Percentiles rank a stretch among this genome's conserved stretches.
These are phyloP conservation scores for Melampsora abietis-canadensis DNA, from an alignment of 1,284 basidiomycete genomes.

Conservation along the genomic window DNA sequence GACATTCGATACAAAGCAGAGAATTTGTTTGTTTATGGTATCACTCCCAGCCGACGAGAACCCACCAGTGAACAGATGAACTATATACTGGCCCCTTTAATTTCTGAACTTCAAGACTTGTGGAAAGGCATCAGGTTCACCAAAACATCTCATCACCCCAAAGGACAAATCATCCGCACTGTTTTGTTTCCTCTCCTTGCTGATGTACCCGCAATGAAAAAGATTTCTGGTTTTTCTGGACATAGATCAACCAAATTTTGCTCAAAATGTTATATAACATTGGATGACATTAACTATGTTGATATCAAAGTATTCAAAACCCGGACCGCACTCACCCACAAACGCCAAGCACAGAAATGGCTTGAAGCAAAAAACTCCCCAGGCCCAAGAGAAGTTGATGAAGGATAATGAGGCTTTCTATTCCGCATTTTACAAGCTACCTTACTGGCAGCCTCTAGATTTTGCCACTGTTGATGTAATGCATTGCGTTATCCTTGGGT, in stretches of 20 bases:
- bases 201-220: constrained; percentile 22
- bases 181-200: constrained; percentile 29
- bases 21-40: background rate
- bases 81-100: background rate
- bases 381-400: background rate
- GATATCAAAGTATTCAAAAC: background rate
- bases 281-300: background rate
- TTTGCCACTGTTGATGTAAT: background rate
- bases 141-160: background rate
- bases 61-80: background rate
- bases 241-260: background rate
- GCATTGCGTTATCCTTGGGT: constrained; percentile 25
- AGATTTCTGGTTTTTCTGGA: constrained; percentile 18
- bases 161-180: background rate
- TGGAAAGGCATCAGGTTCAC: constrained; percentile 7
- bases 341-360: constrained; percentile 1
- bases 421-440: constrained; percentile 11
- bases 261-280: constrained; percentile 9
- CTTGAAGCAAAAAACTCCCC: background rate
- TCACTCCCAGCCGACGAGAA: background rate
- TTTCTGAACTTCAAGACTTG: background rate
- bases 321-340: background rate
- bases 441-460: constrained; percentile 25
- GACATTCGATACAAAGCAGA: background rate
- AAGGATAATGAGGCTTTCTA: constrained; percentile 10